A percentile compares a stretch with the other conserved stretches of the same genome.
Conservation (phyloP, 306 rosid genomes). For the Castanea crenata region DNA sequence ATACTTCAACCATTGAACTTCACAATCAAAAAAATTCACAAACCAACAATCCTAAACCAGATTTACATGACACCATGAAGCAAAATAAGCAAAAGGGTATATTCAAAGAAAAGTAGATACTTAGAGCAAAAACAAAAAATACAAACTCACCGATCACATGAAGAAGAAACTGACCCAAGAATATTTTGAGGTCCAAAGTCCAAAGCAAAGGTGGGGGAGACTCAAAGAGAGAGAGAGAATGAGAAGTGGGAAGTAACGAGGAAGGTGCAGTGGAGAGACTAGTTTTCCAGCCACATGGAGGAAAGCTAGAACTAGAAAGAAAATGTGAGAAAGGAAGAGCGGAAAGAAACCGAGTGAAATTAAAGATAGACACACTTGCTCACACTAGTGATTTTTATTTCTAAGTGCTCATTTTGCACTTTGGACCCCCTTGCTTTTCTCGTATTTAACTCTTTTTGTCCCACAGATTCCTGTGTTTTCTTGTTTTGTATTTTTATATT, state of each 20-base stretch:
- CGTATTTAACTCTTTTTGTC: not conserved
- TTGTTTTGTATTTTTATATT: not conserved
- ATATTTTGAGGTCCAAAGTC: slow-evolving; percentile 4
- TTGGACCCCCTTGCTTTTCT: not conserved
- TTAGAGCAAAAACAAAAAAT: not conserved
- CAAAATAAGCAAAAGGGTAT: slow-evolving; percentile 2
- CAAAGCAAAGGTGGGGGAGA: slow-evolving; percentile 22
- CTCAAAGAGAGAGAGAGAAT: slow-evolving; percentile 22
- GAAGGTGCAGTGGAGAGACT: slow-evolving; percentile 46
- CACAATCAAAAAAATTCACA: slow-evolving; percentile 1
- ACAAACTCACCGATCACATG: slow-evolving; percentile 48
- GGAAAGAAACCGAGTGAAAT: slow-evolving; percentile 57
- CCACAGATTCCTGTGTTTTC: not conserved
- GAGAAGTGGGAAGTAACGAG: slow-evolving; percentile 25
- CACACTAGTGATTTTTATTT: not conserved
- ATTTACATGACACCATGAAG: slow-evolving; percentile 15
- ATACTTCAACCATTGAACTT: not conserved
- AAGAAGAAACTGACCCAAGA: slow-evolving; percentile 16
- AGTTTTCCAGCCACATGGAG: slow-evolving; percentile 48
- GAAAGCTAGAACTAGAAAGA: slow-evolving; percentile 4
- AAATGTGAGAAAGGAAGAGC: slow-evolving; percentile 15
- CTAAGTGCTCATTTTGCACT: slow-evolving; percentile 9
- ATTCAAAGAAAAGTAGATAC: not conserved
- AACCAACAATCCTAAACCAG: slow-evolving; percentile 13
- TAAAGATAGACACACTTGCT: slow-evolving; percentile 6